Evolutionary conservation across 306 rosid genomes (phyloP).

Genomic region (Inga leiocalycina): DNA sequence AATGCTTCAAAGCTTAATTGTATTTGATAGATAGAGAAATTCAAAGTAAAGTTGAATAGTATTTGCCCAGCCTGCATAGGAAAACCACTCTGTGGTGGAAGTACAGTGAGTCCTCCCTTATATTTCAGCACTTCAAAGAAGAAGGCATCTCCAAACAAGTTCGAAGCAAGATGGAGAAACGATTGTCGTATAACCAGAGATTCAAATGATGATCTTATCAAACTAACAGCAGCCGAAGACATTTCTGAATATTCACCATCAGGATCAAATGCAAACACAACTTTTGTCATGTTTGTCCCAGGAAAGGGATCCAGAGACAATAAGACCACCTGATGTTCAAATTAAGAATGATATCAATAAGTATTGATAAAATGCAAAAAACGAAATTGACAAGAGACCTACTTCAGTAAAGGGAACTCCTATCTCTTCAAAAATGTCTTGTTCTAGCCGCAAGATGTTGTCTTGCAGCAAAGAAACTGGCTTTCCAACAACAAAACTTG

Average conservation of each 20-base stretch:
- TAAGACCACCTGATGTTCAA: slow-evolving; percentile 60
- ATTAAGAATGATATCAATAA: slow-evolving; percentile 27
- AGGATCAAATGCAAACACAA: slow-evolving; percentile 69
- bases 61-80: slow-evolving; percentile 74
- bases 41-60: slow-evolving; percentile 72
- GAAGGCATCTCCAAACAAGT: slow-evolving; percentile 64
- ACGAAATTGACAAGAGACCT: slow-evolving; percentile 31
- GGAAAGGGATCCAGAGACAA: slow-evolving; percentile 58
- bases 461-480: slow-evolving; percentile 67
- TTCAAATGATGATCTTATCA: slow-evolving; percentile 53
- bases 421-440: slow-evolving; percentile 68
- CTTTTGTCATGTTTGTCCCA: slow-evolving; percentile 60
- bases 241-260: slow-evolving; percentile 48
- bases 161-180: slow-evolving; percentile 55
- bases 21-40: slow-evolving; percentile 73
- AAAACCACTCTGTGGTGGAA: slow-evolving; percentile 71
- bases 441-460: slow-evolving; percentile 55
- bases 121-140: slow-evolving; percentile 81
- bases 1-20: slow-evolving; percentile 62
- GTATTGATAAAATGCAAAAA: slow-evolving; percentile 10
- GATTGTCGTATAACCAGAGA: slow-evolving; percentile 47
- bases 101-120: slow-evolving; percentile 78
- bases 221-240: slow-evolving; percentile 54
- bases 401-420: slow-evolving; percentile 62
- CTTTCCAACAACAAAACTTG: slow-evolving; percentile 61